Evolutionary conservation across 2,329 filamentous ascomycete species (phyloP).

Genomic region (Coleophoma crateriformis): DNA sequence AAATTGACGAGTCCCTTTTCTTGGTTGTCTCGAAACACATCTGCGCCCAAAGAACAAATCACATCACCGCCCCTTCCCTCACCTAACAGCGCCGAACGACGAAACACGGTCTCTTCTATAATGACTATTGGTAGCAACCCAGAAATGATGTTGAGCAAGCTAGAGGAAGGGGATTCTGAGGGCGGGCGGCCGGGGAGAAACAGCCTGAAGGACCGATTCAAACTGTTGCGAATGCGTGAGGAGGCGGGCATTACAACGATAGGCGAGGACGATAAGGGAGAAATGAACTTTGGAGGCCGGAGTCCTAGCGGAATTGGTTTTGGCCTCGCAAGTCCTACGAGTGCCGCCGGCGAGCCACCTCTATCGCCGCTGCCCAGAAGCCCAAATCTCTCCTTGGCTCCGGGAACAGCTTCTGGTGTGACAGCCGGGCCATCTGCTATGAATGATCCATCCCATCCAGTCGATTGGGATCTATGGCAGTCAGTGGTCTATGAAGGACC

Average conservation of each 20-base stretch:
- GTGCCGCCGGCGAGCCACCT: constrained; percentile 21
- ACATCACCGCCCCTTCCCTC: constrained; percentile 45
- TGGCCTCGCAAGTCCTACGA: constrained; percentile 37
- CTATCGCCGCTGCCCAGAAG: constrained; percentile 23
- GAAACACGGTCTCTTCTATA: constrained; percentile 77
- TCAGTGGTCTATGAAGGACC: constrained; percentile 92
- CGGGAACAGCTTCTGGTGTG: constrained; percentile 80
- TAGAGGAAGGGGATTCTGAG: constrained; percentile 76
- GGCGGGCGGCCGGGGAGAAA: constrained; percentile 45
- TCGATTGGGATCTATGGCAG: constrained; percentile 99
- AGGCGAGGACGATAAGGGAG: constrained; percentile 39
- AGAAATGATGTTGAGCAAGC: constrained; percentile 69
- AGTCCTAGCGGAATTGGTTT: constrained; percentile 20
- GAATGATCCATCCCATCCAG: constrained; percentile 58
- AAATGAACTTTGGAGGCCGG: constrained; percentile 26
- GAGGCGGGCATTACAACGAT: constrained; percentile 55
- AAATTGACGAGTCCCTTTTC: constrained; percentile 87
- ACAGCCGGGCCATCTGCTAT: constrained; percentile 69
- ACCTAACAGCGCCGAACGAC: constrained; percentile 37
- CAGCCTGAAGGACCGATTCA: constrained; percentile 74
- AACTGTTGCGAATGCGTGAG: constrained; percentile 68
- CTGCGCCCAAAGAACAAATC: constrained; percentile 45
- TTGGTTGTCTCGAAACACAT: constrained; percentile 69
- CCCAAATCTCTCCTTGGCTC: constrained; percentile 63
- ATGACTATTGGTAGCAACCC: constrained; percentile 75